Evolutionary conservation across 163 green algal species (phyloP).

Genomic region (Scenedesmus sp.): DNA sequence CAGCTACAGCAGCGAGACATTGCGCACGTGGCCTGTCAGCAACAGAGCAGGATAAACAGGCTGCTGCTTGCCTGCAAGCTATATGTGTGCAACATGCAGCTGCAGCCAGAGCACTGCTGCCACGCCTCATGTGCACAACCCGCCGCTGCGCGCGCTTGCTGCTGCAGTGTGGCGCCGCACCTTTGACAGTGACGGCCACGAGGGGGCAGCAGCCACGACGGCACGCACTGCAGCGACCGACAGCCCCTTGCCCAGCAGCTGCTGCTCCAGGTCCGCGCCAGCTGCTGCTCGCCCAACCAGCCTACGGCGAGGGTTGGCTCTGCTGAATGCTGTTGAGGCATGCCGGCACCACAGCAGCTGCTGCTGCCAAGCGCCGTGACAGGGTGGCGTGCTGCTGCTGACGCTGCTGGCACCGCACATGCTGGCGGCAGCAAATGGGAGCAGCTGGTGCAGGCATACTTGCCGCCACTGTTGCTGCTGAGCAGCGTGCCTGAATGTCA

Average conservation of each 20-base stretch:
- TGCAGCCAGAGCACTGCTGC: too few relatives aligned
- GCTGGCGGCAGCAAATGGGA: neutral
- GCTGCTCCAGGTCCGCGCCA: neutral
- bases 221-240: neutral
- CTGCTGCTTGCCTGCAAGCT: too few relatives aligned
- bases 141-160: too few relatives aligned
- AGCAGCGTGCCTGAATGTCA: neutral
- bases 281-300: neutral
- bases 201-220: neutral
- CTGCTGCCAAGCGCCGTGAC: neutral
- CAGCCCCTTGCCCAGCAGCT: neutral
- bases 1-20: too few relatives aligned
- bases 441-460: neutral
- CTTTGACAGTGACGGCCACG: slow-evolving; percentile 21
- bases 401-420: too few relatives aligned
- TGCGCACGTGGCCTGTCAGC: too few relatives aligned
- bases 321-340: neutral
- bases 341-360: neutral
- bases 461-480: neutral
- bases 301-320: neutral
- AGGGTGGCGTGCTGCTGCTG: neutral
- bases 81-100: too few relatives aligned
- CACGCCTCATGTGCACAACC: too few relatives aligned
- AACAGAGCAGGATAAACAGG: too few relatives aligned
- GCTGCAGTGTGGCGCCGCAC: neutral